phyloP scores from a whole-genome alignment of 306 rosid genomes.

The Pachyrhizus erosus region DNA sequence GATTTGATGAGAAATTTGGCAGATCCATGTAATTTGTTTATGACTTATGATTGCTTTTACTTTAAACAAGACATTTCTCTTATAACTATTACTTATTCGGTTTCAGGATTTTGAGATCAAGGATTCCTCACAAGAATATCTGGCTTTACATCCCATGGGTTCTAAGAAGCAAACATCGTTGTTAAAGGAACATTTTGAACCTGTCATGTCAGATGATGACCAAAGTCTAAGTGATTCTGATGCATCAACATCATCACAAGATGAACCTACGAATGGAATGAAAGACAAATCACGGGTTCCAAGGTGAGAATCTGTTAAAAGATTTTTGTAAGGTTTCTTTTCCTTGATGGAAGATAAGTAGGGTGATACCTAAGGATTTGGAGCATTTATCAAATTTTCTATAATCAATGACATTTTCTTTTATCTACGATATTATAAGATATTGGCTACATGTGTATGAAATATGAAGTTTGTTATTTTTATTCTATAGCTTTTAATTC shows the following conservation, averaged over 20 bases:
- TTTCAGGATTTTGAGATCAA: slow-evolving; percentile 78
- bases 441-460: slow-evolving; percentile 28
- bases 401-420: background rate
- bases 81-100: slow-evolving; percentile 27
- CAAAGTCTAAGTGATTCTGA: slow-evolving; percentile 61
- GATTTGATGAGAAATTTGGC: slow-evolving; percentile 1
- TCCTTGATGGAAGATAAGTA: slow-evolving; percentile 1
- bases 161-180: slow-evolving; percentile 77
- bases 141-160: slow-evolving; percentile 85
- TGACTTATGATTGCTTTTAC: background rate
- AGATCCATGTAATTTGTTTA: background rate
- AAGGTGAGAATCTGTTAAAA: slow-evolving; percentile 57
- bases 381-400: slow-evolving; percentile 12
- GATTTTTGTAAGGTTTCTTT: background rate
- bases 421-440: background rate
- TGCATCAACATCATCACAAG: slow-evolving; percentile 58
- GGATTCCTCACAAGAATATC: slow-evolving; percentile 71
- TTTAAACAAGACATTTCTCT: slow-evolving; percentile 3
- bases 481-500: background rate
- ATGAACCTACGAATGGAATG: slow-evolving; percentile 44
- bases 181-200: slow-evolving; percentile 82
- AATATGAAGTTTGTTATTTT: slow-evolving; percentile 13
- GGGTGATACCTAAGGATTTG: slow-evolving; percentile 9
- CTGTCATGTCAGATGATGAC: slow-evolving; percentile 69
- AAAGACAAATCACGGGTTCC: slow-evolving; percentile 60